Base-by-base conservation (phyloP, 208 protist species). In the Crithidia expoeki region DNA sequence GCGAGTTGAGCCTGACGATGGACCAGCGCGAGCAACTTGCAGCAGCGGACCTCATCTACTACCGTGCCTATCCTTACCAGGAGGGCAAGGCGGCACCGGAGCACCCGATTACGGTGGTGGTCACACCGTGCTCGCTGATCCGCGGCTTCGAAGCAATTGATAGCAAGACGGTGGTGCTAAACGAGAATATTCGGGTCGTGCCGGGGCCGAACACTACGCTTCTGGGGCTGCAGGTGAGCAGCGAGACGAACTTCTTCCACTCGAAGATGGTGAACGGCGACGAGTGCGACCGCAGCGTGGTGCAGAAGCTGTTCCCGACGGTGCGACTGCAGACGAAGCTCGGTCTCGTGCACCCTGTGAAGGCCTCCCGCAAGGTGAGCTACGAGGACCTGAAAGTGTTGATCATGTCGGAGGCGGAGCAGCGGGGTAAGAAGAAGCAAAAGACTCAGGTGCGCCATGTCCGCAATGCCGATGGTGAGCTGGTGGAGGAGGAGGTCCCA, bases 241-340 rank as follows among this genome's bases (percentile, higher is more conserved):
- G 86, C 64, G 76, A 86, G 44, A 91, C 88, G 25, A 97, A 97
- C 74, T 77, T 84, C 50, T 95, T 94, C 69, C 92, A 97, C 73
- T 80, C 92, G 12, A 95, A 94, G 72, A 89, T 95, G 86, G 52
- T 80, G 17, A 81, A 90, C 53, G 92, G 86, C 28, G 84, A 94
- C 58, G 88, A 92, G 76, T 97, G 92, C 72, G 92, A 97, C 61
- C 74, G 64, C 68, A 83, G 73, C 65, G 84, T 97, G 30, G 82
- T 97, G 40, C 68, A 80, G 63, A 84, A 74, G 12, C 85, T 97
- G 1, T 97, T 97, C 74, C 86, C 88, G n/a, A 78, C 76, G 12
- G 89, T 95, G 61, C 74, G 61, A 25, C 69, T 88, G 57, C 74
- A 76, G 27, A 74, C 75, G 38, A 74, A 74, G 49, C 42, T 94